Base-by-base conservation (phyloP, 2,329 filamentous ascomycete genomes). In the Xylariomycetidae sp. region DNA sequence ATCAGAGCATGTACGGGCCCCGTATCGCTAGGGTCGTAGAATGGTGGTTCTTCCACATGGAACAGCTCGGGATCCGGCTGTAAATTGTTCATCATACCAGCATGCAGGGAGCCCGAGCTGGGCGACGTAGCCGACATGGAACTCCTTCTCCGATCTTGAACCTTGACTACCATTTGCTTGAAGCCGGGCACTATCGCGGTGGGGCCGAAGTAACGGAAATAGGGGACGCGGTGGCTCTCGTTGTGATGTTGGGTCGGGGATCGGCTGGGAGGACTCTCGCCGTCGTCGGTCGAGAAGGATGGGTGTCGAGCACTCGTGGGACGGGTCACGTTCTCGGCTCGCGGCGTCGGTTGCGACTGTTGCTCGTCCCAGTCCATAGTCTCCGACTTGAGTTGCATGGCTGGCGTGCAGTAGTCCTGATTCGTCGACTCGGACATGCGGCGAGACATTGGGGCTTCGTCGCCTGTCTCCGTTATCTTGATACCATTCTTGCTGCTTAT, bases 141-240 rank as follows among this genome's bases (percentile, higher is more conserved):
- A 31, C 79, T 80, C 16, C 72, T 71, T 16, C 79, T 72, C 38
- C 78, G 69, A 39, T 83, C 80, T 38, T 81, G 74, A 18, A 89
- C 77, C 34, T 83, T 81, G 38, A 85, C 81, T 16, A 94, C 85
- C 86, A 94, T 94, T 58, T 94, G 87, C 60, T 94, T 94, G 64
- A 88, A 94, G 15, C 88, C 88, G 2, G 88, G 88, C 33, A 92
- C 86, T 51, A 94, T 94, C 42, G 88, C 88, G 1, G 88, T 94
- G 0, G 87, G 86, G 0, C 88, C 88, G 54, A 94, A 92, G 59
- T 92, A 94, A 40, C 88, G 73, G 50, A 94, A 94, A 56, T 92
- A 95, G 0, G 88, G 88, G 43, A 94, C 85, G 34, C 82, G 74
- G 51, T 83, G 67, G 40, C 42, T 67, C 55, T 74, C 69, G 18